These are phyloP conservation scores for Populus alba DNA, from an alignment of 345 rosid species.

Conservation along the genomic window DNA sequence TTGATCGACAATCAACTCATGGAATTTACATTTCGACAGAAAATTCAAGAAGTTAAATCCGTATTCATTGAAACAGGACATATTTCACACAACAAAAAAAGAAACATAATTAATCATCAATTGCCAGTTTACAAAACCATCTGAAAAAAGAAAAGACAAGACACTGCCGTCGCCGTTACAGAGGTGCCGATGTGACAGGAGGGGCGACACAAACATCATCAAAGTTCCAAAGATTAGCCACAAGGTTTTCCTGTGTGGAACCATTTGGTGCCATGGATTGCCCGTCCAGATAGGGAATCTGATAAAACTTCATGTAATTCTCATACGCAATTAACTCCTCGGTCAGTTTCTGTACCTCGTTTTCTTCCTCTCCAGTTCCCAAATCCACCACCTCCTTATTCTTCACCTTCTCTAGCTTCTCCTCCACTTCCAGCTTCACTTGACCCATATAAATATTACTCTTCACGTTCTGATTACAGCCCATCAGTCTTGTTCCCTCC, in stretches of 20 bases:
- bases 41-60: neutral
- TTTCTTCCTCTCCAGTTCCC: slow-evolving; percentile 29
- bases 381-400: slow-evolving; percentile 15
- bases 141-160: neutral
- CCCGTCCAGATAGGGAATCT: slow-evolving; percentile 71
- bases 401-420: slow-evolving; percentile 18
- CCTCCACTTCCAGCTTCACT: slow-evolving; percentile 3
- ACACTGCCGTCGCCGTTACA: neutral
- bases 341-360: slow-evolving; percentile 49
- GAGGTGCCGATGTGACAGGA: slow-evolving; percentile 16
- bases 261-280: slow-evolving; percentile 38
- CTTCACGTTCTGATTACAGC: slow-evolving; percentile 1
- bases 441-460: neutral
- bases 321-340: slow-evolving; percentile 78
- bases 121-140: neutral
- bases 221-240: slow-evolving; percentile 63
- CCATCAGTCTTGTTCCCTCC: slow-evolving; percentile 1
- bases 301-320: slow-evolving; percentile 68
- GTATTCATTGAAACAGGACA: neutral
- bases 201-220: slow-evolving; percentile 31
- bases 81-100: neutral
- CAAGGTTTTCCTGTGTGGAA: slow-evolving; percentile 43
- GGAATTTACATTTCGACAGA: neutral
- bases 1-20: neutral
- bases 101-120: neutral